Evolutionary conservation across 2,329 filamentous ascomycete genomes (phyloP).

Genomic region (Curvularia hawaiiensis): DNA sequence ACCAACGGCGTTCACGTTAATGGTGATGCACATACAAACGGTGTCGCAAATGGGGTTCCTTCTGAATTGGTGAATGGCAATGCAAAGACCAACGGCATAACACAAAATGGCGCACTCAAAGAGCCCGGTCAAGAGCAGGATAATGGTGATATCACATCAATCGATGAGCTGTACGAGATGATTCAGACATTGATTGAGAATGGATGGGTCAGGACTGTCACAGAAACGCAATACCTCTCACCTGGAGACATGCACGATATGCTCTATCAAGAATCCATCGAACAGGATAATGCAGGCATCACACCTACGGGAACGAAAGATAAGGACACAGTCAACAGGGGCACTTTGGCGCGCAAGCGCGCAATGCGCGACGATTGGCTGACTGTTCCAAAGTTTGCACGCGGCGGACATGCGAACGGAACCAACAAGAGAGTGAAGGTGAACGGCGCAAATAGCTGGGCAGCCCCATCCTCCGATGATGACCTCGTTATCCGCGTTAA

Average conservation of each 20-base stretch:
- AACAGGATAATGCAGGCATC: constrained; percentile 56
- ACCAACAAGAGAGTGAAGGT: constrained; percentile 42
- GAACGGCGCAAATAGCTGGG: constrained; percentile 30
- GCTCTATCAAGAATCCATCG: constrained; percentile 67
- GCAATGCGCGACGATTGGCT: constrained; percentile 53
- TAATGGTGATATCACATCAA: constrained; percentile 42
- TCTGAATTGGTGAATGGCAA: constrained; percentile 21
- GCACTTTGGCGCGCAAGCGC: constrained; percentile 62
- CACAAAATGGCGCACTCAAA: constrained; percentile 11
- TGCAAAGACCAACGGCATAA: constrained; percentile 18
- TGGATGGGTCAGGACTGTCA: constrained; percentile 71
- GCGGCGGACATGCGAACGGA: constrained; percentile 23
- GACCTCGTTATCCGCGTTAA: constrained; percentile 80
- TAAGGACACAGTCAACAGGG: constrained; percentile 65
- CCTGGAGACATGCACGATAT: constrained; percentile 62
- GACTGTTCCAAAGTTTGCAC: constrained; percentile 30
- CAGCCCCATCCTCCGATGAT: constrained; percentile 55
- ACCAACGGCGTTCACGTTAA: constrained; percentile 31
- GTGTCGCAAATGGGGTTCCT: constrained; percentile 17
- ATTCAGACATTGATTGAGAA: constrained; percentile 61
- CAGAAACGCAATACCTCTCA: constrained; percentile 54
- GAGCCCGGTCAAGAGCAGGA: constrained; percentile 22
- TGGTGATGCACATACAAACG: constrained; percentile 24
- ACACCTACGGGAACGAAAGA: constrained; percentile 68
- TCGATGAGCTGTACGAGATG: constrained; percentile 50